Base-by-base conservation (phyloP, 768 basidiomycete species). In the Lanmaoa rubissima region DNA sequence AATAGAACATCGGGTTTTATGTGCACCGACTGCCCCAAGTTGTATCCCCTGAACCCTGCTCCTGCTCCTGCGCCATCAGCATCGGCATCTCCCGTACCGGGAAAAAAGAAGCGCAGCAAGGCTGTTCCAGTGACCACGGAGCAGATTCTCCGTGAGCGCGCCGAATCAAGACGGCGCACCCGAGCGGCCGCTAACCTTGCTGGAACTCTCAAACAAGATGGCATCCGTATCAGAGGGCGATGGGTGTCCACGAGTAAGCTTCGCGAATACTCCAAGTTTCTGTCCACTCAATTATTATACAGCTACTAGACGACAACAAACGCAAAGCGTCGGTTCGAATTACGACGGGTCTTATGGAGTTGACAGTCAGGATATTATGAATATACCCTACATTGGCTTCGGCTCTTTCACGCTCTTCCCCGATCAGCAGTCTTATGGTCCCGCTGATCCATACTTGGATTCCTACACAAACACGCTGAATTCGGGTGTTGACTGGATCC, bases 261-360 rank as follows among this genome's bases (percentile, higher is more conserved):
- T 38, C 31, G 16, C 53, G 19, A 43, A 26, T 52, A 4, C 12
- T 38, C 46, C 24, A 52, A 50, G 31, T 52, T 44, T 16, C 21
- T 45, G 40, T 36, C 26, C 41, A 50, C 57, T 46, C 26, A 54
- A 45, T 35, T 38, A 32, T 54, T 41, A 42, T 46, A 44, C 63
- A 82, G 80, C 73, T 58, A 79, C 82, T 38, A 78, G 73, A 62
- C 76, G 79, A 38, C 81, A 83, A 55, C 69, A 74, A 60, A 72
- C 76, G 43, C 64, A 74, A 48, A 68, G 65, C 42, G 59, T 79
- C 35, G 83, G 84, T 28, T 63, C 86, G 24, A 73, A 75, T 28
- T 84, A 81, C 56, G 82, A 88, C 64, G 87, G 87, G 1, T 76
- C 82, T n/a, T 73, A 74, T 35, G 86, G 86, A 35, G 83, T 88